phyloP scores from a whole-genome alignment of 2,329 filamentous ascomycete genomes.

The Diaporthe citri region DNA sequence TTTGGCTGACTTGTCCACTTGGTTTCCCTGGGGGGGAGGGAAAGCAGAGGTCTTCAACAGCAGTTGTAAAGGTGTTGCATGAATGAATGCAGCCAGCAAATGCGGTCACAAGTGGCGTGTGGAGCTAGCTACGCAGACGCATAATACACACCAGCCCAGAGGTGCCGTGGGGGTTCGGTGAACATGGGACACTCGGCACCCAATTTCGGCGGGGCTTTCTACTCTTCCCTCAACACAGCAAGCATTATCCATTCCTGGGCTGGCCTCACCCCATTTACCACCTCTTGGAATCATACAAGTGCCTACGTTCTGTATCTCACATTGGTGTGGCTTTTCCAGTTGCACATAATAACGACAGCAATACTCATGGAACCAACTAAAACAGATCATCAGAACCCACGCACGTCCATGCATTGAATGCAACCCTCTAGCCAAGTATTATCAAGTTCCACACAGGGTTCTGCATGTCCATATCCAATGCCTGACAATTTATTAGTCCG shows the following conservation, averaged over 20 bases:
- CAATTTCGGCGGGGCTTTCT: background rate
- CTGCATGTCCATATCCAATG: background rate
- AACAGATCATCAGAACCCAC: background rate
- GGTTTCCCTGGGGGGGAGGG: background rate
- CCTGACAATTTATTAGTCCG: background rate
- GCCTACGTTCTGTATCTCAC: background rate
- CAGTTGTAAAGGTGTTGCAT: slow-evolving; percentile 9
- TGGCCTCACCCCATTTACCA: background rate
- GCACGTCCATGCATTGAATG: background rate
- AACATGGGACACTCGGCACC: background rate
- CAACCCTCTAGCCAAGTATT: background rate
- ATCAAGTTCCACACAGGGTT: background rate
- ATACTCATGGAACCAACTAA: background rate
- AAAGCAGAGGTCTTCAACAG: background rate
- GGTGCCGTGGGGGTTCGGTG: background rate
- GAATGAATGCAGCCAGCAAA: background rate
- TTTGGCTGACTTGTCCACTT: slow-evolving; percentile 11
- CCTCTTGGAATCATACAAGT: background rate
- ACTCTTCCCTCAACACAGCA: background rate
- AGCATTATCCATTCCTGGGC: background rate
- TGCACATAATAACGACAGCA: background rate
- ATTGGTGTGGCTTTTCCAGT: background rate
- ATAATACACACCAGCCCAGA: slow-evolving; percentile 25
- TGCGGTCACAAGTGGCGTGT: slow-evolving; percentile 28
- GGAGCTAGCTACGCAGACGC: slow-evolving; percentile 14